These are phyloP conservation scores for Bipolaris cookei DNA, from an alignment of 2,329 filamentous ascomycete genomes.

Conservation along the genomic window DNA sequence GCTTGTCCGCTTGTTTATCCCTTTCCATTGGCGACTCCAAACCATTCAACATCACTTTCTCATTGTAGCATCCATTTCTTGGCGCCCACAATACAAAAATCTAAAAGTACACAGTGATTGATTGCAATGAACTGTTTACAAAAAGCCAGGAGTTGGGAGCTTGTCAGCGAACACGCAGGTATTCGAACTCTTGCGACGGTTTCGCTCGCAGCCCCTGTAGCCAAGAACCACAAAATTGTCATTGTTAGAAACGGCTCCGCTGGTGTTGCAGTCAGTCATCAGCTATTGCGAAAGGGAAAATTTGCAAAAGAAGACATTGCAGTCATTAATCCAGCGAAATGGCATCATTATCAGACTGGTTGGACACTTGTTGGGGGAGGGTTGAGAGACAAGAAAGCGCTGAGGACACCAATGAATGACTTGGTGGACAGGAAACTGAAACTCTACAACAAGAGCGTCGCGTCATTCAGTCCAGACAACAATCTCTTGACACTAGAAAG, in stretches of 20 bases:
- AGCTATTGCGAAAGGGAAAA: slow-evolving; percentile 66
- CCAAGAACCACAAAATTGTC: slow-evolving; percentile 66
- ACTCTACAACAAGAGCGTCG: slow-evolving; percentile 63
- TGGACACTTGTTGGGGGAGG: slow-evolving; percentile 73
- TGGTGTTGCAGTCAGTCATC: slow-evolving; percentile 69
- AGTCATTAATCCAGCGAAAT: slow-evolving; percentile 66
- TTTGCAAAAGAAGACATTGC: slow-evolving; percentile 68
- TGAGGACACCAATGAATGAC: slow-evolving; percentile 58
- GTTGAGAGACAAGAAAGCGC: slow-evolving; percentile 66
- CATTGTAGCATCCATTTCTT: not conserved
- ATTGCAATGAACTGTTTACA: not conserved
- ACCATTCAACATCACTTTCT: not conserved
- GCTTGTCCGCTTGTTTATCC: not conserved
- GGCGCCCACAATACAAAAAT: not conserved
- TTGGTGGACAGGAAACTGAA: slow-evolving; percentile 67
- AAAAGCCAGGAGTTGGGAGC: not conserved
- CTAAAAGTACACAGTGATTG: not conserved
- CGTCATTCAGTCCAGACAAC: slow-evolving; percentile 60
- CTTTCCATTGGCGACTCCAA: not conserved
- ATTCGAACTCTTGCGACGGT: slow-evolving; percentile 32
- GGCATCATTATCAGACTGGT: slow-evolving; percentile 72
- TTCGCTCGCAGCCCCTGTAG: slow-evolving; percentile 35
- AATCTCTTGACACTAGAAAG: slow-evolving; percentile 63
- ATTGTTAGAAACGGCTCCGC: slow-evolving; percentile 71
- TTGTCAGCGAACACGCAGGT: not conserved